Percentiles rank a stretch among this genome's conserved stretches.
These are phyloP conservation scores for Pythium rhizo-oryzae DNA, from an alignment of 352 stramenopile genomes.

Conservation along the genomic window DNA sequence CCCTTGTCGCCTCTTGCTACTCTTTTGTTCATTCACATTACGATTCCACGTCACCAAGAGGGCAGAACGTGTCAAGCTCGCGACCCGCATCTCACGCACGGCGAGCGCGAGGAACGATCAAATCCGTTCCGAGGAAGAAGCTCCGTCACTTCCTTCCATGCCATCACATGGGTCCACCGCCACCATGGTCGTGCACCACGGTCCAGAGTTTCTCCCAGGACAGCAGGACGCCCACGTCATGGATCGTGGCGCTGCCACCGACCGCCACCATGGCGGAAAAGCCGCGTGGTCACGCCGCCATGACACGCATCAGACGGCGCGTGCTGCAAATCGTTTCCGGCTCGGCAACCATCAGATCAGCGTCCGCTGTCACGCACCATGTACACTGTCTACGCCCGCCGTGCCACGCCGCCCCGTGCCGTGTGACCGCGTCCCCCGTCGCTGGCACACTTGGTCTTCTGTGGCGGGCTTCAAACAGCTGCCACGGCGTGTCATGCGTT, in stretches of 20 bases:
- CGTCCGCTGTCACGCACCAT: not conserved
- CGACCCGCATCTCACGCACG: not conserved
- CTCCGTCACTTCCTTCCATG: not conserved
- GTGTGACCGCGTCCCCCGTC: constrained; percentile 15
- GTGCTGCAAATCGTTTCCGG: constrained; percentile 1
- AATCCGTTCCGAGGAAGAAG: not conserved
- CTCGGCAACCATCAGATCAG: constrained; percentile 7
- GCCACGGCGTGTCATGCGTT: constrained; percentile 1
- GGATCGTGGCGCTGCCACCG: not conserved
- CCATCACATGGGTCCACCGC: not conserved
- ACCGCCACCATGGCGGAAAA: not conserved
- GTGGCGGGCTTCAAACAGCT: not conserved
- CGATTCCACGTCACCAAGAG: not conserved
- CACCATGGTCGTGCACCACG: not conserved
- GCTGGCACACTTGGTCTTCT: constrained; percentile 1
- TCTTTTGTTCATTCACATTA: not conserved
- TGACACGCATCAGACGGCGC: constrained; percentile 1
- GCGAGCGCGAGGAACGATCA: not conserved
- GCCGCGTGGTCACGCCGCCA: not conserved
- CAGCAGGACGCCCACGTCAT: not conserved
- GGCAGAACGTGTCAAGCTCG: not conserved
- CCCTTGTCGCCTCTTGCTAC: not conserved
- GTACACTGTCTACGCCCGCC: too few species aligned
- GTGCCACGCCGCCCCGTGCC: too few species aligned
- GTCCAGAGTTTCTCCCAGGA: not conserved